Evolutionary conservation across 2,329 filamentous ascomycete species (phyloP), one percentile per base, ranked within the genome.

Genomic region (Arachnomyces sp.): DNA sequence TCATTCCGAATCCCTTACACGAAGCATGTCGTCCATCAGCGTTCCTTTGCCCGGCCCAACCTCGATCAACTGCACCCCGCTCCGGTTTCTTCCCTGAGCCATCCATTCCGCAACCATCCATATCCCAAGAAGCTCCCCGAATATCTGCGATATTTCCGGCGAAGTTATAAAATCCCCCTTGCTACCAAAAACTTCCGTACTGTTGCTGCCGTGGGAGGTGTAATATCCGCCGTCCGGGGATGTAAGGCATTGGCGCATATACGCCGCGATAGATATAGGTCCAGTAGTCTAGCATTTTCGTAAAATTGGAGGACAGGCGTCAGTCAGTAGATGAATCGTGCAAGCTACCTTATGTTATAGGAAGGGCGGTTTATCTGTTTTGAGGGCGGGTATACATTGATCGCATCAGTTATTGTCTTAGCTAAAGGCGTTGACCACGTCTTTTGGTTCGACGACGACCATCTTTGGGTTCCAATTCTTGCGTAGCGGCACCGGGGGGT

Each of bases 21-120:
- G 75, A 51, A 98, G 67, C 67, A 96, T 85, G 68, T 98, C 92
- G 65, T 90, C 86, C 90, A 98, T 98, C 53, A 98, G 68, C 11
- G 92, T 98, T 11, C 92, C 92, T 60, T 90, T 80, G 9, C 92
- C 92, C 3, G 92, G 92, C 0, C 92, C 92, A 51, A 96, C 80
- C 64, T 98, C 92, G 56, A 98, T 87, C 48, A 98, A 71, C 59
- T 95, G 84, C 12, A 95, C 80, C 17, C 86, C 86, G 21, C 75
- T 71, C 45, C 69, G 77, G 40, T 77, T 84, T 44, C 74, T 75
- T 12, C 88, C 89, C 61, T 98, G 92, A 31, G 84, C 83, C 61
- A 96, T 85, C 90, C 92, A 98, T 71, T 98, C 92, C 31, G 90
- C 82, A 38, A 96, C 82, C 46, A 95, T 82, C 92, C 92, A 98